phyloP scores from a whole-genome alignment of 495 filamentous ascomycete species.

The Penicillium mononematosum region DNA sequence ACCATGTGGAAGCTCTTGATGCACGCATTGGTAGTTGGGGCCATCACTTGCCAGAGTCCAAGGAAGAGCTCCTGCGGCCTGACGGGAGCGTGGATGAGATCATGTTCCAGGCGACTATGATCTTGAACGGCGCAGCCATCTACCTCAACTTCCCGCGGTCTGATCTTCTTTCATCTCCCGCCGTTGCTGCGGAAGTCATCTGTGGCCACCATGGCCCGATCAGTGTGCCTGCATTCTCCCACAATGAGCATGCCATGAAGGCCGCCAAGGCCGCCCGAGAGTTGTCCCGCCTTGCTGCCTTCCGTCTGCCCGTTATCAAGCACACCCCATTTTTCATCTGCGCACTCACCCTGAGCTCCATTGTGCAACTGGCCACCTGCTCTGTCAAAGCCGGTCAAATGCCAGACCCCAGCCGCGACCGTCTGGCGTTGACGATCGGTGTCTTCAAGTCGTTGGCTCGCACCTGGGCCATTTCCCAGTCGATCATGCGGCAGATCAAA shows the following conservation, averaged over 20 bases:
- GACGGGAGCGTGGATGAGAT: slow-evolving; percentile 76
- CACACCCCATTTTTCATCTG: slow-evolving; percentile 92
- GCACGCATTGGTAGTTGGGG: slow-evolving; percentile 77
- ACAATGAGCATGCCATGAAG: slow-evolving; percentile 72
- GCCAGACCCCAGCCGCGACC: slow-evolving; percentile 68
- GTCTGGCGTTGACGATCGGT: slow-evolving; percentile 77
- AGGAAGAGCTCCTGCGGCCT: slow-evolving; percentile 65
- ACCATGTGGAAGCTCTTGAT: slow-evolving; percentile 60
- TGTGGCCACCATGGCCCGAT: slow-evolving; percentile 46
- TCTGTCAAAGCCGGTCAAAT: slow-evolving; percentile 70
- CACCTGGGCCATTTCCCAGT: slow-evolving; percentile 76
- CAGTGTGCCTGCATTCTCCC: slow-evolving; percentile 52
- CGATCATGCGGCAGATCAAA: slow-evolving; percentile 70
- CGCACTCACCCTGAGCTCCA: slow-evolving; percentile 61
- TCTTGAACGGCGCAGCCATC: slow-evolving; percentile 59
- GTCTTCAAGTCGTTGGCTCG: slow-evolving; percentile 70
- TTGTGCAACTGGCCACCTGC: slow-evolving; percentile 60
- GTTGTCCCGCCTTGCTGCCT: slow-evolving; percentile 73
- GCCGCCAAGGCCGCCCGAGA: slow-evolving; percentile 74
- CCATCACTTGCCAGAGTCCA: slow-evolving; percentile 74
- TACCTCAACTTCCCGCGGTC: slow-evolving; percentile 51
- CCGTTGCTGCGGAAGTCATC: slow-evolving; percentile 48
- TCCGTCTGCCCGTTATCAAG: slow-evolving; percentile 66
- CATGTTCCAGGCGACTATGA: slow-evolving; percentile 89
- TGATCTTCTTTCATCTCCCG: slow-evolving; percentile 48